A percentile compares a stretch with the other conserved stretches of the same genome.
phyloP scores from a whole-genome alignment of 441 rosid genomes.

The Gossypium gossypioides region DNA sequence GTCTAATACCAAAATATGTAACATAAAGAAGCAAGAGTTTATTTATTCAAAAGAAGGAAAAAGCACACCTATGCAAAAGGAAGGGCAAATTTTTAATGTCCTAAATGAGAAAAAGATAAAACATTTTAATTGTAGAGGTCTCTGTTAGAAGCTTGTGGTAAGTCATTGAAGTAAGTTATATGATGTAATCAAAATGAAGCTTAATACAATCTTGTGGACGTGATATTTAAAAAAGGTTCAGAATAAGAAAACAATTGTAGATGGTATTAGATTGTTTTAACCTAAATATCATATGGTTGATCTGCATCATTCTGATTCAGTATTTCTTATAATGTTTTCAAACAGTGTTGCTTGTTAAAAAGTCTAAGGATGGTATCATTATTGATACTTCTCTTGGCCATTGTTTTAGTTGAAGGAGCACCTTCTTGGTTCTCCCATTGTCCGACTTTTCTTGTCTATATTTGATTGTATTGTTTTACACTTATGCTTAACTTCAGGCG shows the following conservation, averaged over 20 bases:
- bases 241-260: neutral
- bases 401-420: neutral
- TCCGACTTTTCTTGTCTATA: constrained; percentile 5
- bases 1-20: neutral
- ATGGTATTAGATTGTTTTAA: neutral
- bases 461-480: constrained; percentile 5
- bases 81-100: neutral
- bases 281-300: neutral
- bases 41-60: neutral
- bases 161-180: neutral
- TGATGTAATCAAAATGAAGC: neutral
- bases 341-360: neutral
- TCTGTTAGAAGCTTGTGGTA: neutral
- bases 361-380: neutral
- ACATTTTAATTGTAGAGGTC: neutral
- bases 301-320: neutral
- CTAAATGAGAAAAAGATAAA: neutral
- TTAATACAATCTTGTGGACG: neutral
- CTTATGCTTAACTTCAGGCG: constrained; percentile 44
- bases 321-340: neutral
- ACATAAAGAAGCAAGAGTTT: neutral
- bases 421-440: neutral
- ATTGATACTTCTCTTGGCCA: neutral
- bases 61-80: neutral
- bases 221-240: neutral